Percentiles rank a stretch among this genome's conserved stretches.
Evolutionary conservation across 2,329 filamentous ascomycete genomes (phyloP).

Genomic region (Neoscytalidium dimidiatum): DNA sequence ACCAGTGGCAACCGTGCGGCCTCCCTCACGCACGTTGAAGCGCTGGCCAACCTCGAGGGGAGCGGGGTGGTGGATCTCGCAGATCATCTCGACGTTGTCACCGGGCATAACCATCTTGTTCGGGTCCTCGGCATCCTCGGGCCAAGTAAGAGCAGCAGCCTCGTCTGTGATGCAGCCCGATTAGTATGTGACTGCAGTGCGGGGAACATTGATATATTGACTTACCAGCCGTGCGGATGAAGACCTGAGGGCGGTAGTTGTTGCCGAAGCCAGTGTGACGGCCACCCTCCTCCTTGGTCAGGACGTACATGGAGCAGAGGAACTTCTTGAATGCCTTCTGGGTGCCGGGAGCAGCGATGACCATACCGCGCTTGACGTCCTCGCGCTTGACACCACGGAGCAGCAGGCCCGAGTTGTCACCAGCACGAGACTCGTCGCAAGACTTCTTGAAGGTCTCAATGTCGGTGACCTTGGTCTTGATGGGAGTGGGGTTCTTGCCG

Average conservation of each 20-base stretch:
- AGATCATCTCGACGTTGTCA: conserved; percentile 98
- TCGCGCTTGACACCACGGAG: conserved; percentile 95
- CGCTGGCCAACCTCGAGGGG: conserved; percentile 90
- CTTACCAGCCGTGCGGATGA: conserved; percentile 88
- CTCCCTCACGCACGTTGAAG: conserved; percentile 98
- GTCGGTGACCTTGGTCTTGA: conserved; percentile 99
- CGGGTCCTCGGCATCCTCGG: conserved; percentile 75
- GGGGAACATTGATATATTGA: conserved; percentile 30
- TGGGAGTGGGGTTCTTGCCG: conserved; percentile 75
- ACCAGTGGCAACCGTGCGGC: conserved; percentile 56
- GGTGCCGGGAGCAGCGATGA: conserved; percentile 78
- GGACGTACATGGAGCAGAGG: conserved; percentile 92
- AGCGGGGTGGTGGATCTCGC: conserved; percentile 79
- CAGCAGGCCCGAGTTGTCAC: conserved; percentile 96
- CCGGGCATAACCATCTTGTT: conserved; percentile 92
- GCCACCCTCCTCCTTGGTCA: conserved; percentile 97
- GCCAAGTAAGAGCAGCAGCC: conserved; percentile 78
- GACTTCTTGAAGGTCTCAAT: conserved; percentile 99
- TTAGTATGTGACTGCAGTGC: neutral
- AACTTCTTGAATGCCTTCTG: conserved; percentile 90
- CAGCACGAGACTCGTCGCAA: conserved; percentile 91
- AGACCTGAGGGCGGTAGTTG: conserved; percentile 98
- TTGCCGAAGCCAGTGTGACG: conserved; percentile 92
- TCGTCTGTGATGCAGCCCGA: conserved; percentile 49
- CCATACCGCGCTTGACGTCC: conserved; percentile 93